phyloP scores from a whole-genome alignment of 225 moss, liverwort and hornwort genomes.

The Straminergon stramineum region DNA sequence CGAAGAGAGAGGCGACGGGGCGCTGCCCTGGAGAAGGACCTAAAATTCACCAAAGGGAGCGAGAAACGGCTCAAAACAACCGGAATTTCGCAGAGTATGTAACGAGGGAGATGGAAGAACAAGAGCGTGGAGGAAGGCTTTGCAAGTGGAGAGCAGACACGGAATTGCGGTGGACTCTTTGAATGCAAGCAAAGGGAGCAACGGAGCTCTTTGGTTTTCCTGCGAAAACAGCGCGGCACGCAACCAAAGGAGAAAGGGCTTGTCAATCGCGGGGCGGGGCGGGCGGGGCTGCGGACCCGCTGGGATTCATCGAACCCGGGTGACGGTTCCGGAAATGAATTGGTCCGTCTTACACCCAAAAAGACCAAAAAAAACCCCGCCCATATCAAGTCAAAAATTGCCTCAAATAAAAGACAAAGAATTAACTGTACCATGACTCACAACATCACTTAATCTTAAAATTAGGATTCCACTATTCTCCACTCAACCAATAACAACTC shows the following conservation, averaged over 20 bases:
- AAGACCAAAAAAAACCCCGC: not conserved
- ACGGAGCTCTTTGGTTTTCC: not conserved
- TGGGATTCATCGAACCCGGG: not conserved
- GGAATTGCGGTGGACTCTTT: not conserved
- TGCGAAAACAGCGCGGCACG: not conserved
- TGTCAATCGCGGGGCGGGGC: constrained; percentile 1
- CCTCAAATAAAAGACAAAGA: not conserved
- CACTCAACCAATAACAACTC: not conserved
- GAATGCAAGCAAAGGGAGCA: not conserved
- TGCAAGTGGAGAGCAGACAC: not conserved
- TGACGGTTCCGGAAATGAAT: not conserved
- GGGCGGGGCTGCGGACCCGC: not conserved
- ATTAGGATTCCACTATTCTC: not conserved
- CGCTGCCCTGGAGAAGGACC: not conserved
- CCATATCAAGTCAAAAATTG: not conserved
- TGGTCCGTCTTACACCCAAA: not conserved
- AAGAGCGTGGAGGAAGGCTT: not conserved
- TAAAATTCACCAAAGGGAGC: not conserved
- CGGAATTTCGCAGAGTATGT: not conserved
- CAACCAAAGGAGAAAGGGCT: constrained; percentile 4
- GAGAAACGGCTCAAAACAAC: not conserved
- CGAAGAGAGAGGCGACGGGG: not conserved
- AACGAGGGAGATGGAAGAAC: not conserved
- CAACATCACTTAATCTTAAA: too few species aligned
- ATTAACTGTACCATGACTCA: not conserved